A percentile compares a stretch with the other conserved stretches of the same genome.
Conservation (phyloP, 192 early-diverging fungal genomes). For the Lobosporangium transversale region DNA sequence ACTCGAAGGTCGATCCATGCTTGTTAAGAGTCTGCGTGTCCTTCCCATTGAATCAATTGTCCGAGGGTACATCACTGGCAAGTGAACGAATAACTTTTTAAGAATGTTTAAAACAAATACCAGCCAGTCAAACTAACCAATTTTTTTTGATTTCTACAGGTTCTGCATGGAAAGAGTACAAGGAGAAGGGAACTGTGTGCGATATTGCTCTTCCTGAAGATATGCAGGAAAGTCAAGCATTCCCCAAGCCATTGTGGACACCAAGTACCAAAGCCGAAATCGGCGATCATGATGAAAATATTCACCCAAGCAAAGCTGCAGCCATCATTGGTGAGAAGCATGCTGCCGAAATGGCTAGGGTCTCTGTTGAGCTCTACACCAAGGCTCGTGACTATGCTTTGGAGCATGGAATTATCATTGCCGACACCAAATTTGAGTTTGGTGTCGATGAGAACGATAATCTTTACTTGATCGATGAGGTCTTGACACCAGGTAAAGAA, state of each 20-base stretch:
- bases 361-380: conserved; percentile 85
- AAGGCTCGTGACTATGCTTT: conserved; percentile 87
- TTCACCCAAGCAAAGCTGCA: conserved; percentile 90
- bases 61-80: conserved; percentile 94
- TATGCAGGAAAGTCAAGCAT: conserved; percentile 85
- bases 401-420: conserved; percentile 94
- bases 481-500: conserved; percentile 86
- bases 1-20: conserved; percentile 88
- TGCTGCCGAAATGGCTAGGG: conserved; percentile 78
- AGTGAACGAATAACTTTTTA: not conserved
- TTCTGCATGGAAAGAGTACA: conserved; percentile 96
- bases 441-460: conserved; percentile 86
- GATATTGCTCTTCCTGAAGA: conserved; percentile 86
- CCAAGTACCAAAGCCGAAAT: conserved; percentile 99
- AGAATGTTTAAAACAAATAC: too few species aligned
- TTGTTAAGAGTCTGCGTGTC: conserved; percentile 92
- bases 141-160: conserved; percentile 56
- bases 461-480: conserved; percentile 94
- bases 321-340: conserved; percentile 85
- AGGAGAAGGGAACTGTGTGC: conserved; percentile 92
- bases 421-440: conserved; percentile 99
- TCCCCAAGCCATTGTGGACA: conserved; percentile 88
- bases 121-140: not conserved
- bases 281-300: conserved; percentile 98
- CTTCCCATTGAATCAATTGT: conserved; percentile 98